Base-by-base conservation (phyloP, 805 yeast genomes). In the Cyberlindnera mycetangii region DNA sequence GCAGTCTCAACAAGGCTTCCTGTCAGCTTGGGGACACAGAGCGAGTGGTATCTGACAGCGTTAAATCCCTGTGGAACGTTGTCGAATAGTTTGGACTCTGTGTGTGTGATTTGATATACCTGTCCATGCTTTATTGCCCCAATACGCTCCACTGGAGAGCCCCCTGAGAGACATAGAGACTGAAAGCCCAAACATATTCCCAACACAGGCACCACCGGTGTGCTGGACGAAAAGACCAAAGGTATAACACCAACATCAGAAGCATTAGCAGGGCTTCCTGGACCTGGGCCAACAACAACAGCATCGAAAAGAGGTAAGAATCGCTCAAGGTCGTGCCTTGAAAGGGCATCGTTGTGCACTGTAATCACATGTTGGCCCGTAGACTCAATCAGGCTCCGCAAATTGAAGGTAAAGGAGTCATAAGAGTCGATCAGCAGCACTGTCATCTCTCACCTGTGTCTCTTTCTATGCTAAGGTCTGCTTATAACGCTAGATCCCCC, bases 131-230 rank as follows among this genome's bases (percentile, higher is more conserved):
- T 79, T 9, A 90, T 83, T 1, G 74, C 65, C 0, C 66, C 60
- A 39, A 89, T 68, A 38, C 76, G 72, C 16, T 60, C 58, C 3
- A 92, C 77, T 1, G 58, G 43, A 42, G 78, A 76, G 3, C 90
- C 95, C 53, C 72, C 71, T 9, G 74, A 74, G 17, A 71, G 66
- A 53, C 93, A 85, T 56, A 95, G 65, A 22, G 88, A 76, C 62
- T 93, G 99, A 60, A 89, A 87, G 0, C 99, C 99, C 19, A 93
- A 68, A 59, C 99, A 93, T 3, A 95, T 85, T 0, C 99, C 99
- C 39, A 93, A 65, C 0, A 89, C 75, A 0, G 98, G 98, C 1
- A 81, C 56, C 11, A 27, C 14, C 1, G 48, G 44, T 4, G 10
- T 2, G 5, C 32, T 35, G 20, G 55, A 49, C 50, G 65, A 45